Evolutionary conservation across 1,284 basidiomycete genomes (phyloP), one percentile per base, ranked within the genome.

Genomic region (Schizopora paradoxa): DNA sequence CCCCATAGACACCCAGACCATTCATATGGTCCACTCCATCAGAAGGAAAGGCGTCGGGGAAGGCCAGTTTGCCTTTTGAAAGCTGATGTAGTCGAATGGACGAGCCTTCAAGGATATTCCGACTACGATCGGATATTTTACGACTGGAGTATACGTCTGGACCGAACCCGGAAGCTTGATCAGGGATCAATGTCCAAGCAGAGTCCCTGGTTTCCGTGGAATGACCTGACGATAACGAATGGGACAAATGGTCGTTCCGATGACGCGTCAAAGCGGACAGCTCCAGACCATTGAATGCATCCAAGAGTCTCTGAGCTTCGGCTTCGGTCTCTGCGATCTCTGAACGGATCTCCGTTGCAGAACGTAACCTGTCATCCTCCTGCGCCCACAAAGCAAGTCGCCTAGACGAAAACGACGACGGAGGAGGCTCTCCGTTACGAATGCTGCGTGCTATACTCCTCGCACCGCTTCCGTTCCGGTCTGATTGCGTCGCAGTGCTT

Each of bases 211-310:
- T 46, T 43, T 42, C 47, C 56, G 35, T 10, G 7, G 35, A 38
- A 16, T 36, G 29, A 41, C 23, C 46, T 47, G 29, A n/a, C 41
- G 21, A 29, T 56, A 19, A 54, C 57, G 25, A 55, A 56, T 19
- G 60, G 60, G 11, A 69, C 66, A 39, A 59, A 64, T 39, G 71
- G 61, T 47, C 73, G 73, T 39, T 66, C 36, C 40, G 46, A 33
- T 50, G 61, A 53, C 77, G 72, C 4, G 81, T 79, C 43, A 85
- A 61, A 11, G 79, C 73, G 33, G 74, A 82, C 43, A 86, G 66
- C 60, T 87, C 84, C 32, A 87, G 66, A 11, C 82, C 84, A 54
- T 79, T 82, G 59, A 87, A 86, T 4, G 83, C 82, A 57, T 86
- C 83, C 59, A 86, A 72, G 33, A 87, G 60, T 42, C 81, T 68